phyloP scores from a whole-genome alignment of 441 rosid species.

The Pelargonium citronellum region DNA sequence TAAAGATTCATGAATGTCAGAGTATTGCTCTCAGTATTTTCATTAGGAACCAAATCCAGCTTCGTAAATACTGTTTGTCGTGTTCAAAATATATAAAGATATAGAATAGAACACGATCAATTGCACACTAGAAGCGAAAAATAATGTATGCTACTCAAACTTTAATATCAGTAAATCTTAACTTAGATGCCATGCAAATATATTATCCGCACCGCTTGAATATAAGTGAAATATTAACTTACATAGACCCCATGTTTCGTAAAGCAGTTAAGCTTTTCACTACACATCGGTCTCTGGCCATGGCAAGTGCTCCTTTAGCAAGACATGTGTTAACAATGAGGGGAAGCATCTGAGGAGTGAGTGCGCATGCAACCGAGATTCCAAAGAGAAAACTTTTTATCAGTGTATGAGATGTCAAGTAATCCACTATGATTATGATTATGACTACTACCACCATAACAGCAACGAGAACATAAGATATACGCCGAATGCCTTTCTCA shows the following conservation, averaged over 20 bases:
- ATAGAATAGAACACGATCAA: no score
- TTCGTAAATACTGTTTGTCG: no score
- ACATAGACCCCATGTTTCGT: constrained; percentile 75
- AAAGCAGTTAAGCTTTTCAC: constrained; percentile 63
- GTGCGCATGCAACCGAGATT: constrained; percentile 63
- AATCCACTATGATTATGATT: constrained; percentile 37
- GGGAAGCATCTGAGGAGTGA: constrained; percentile 80
- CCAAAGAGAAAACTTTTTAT: constrained; percentile 57
- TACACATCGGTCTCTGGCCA: constrained; percentile 68
- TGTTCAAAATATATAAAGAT: no score
- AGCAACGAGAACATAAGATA: constrained; percentile 53
- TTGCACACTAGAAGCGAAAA: no score
- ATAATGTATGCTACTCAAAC: no score
- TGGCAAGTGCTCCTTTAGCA: constrained; percentile 72
- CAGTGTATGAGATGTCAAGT: constrained; percentile 25
- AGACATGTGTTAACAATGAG: constrained; percentile 62
- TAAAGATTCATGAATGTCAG: no score
- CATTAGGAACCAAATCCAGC: no score
- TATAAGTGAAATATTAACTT: constrained; percentile 27
- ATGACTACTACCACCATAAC: constrained; percentile 51
- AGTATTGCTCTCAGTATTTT: no score
- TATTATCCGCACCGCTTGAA: not conserved
- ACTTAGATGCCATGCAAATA: not conserved
- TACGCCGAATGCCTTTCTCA: constrained; percentile 42
- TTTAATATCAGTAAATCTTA: no score